Conservation (phyloP, 2,329 filamentous ascomycete species). For the Neospermospora avenae region DNA sequence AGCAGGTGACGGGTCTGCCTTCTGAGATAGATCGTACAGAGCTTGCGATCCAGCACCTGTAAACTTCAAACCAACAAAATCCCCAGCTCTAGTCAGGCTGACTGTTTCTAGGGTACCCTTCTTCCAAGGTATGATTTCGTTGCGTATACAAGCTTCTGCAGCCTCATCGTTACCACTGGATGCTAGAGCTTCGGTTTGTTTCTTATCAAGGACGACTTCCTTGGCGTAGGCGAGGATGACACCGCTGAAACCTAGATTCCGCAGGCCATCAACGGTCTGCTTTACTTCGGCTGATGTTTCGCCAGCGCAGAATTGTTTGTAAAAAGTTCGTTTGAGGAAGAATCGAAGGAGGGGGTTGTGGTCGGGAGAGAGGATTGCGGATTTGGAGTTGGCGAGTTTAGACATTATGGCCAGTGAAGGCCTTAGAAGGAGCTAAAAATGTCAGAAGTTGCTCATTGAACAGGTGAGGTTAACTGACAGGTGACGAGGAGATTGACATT, state of each 20-base stretch:
- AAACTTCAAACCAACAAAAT: slow-evolving; percentile 62
- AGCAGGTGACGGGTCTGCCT: slow-evolving; percentile 58
- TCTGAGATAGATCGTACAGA: slow-evolving; percentile 61
- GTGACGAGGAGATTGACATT: slow-evolving; percentile 67
- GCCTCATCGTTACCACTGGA: slow-evolving; percentile 45
- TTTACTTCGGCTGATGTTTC: slow-evolving; percentile 68
- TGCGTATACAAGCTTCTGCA: slow-evolving; percentile 46
- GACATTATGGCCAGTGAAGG: slow-evolving; percentile 68
- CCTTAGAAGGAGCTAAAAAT: slow-evolving; percentile 53
- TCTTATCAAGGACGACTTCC: slow-evolving; percentile 69
- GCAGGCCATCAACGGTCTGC: slow-evolving; percentile 61
- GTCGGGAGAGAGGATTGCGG: slow-evolving; percentile 67
- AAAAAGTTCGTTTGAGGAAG: slow-evolving; percentile 78
- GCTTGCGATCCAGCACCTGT: slow-evolving; percentile 77
- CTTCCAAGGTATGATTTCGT: slow-evolving; percentile 69
- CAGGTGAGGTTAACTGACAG: slow-evolving; percentile 25
- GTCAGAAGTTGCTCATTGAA: slow-evolving; percentile 21
- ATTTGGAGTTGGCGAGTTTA: slow-evolving; percentile 66
- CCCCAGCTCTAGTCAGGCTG: slow-evolving; percentile 46
- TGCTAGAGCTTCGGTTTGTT: slow-evolving; percentile 45
- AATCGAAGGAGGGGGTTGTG: slow-evolving; percentile 67
- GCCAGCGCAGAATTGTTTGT: slow-evolving; percentile 87
- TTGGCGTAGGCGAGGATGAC: slow-evolving; percentile 82
- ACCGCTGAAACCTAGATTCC: slow-evolving; percentile 73
- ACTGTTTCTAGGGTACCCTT: slow-evolving; percentile 74